Percentiles rank a stretch among this genome's conserved stretches.
Conservation (phyloP, 2,329 filamentous ascomycete species). For the Trichoderma sp. region DNA sequence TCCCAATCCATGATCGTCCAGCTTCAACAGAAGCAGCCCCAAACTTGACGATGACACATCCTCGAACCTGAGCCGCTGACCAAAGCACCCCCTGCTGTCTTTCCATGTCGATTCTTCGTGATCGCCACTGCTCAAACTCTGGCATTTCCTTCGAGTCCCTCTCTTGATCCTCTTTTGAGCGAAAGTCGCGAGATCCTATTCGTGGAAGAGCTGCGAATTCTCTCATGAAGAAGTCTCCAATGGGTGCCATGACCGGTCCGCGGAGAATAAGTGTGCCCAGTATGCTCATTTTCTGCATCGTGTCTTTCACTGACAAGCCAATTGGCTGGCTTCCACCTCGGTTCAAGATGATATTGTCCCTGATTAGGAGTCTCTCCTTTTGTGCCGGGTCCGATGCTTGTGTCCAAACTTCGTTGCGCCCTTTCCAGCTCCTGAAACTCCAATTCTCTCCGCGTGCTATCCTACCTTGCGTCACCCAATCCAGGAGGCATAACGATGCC, state of each 20-base stretch:
- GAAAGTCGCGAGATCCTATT: constrained; percentile 79
- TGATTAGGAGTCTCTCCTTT: constrained; percentile 65
- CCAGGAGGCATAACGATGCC: constrained; percentile 73
- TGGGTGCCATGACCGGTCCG: constrained; percentile 63
- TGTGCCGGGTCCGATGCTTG: constrained; percentile 32
- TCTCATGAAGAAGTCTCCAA: constrained; percentile 72
- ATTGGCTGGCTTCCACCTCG: constrained; percentile 44
- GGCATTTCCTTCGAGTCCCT: constrained; percentile 38
- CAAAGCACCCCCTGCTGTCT: constrained; percentile 64
- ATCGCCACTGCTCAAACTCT: constrained; percentile 53
- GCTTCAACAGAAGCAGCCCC: constrained; percentile 79
- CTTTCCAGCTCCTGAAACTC: constrained; percentile 76
- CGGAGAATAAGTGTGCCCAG: constrained; percentile 83
- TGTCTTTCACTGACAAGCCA: constrained; percentile 48
- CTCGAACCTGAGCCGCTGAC: constrained; percentile 77
- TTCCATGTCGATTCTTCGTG: constrained; percentile 57
- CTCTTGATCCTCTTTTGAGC: constrained; percentile 49
- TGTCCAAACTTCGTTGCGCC: constrained; percentile 84
- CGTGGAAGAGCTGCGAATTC: constrained; percentile 78
- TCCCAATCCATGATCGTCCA: constrained; percentile 74
- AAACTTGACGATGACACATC: constrained; percentile 90
- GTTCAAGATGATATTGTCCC: constrained; percentile 79
- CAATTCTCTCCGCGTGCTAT: constrained; percentile 84
- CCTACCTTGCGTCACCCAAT: constrained; percentile 92
- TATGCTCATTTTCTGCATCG: constrained; percentile 73